These are phyloP conservation scores for Solanum infundibuliforme DNA, from an alignment of 257 asterid genomes.

Conservation along the genomic window DNA sequence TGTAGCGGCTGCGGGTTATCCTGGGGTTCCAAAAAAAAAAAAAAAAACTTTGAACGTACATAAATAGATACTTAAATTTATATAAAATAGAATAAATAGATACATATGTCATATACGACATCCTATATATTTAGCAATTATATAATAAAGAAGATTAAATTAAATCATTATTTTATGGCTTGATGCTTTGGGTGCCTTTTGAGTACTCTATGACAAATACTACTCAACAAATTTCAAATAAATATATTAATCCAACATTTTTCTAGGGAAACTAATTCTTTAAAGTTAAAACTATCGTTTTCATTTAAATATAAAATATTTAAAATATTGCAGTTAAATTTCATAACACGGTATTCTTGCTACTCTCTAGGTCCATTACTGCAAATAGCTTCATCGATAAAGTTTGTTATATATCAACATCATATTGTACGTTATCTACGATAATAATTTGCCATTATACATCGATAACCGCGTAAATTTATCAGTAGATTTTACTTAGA, in stretches of 20 bases:
- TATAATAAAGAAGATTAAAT: neutral
- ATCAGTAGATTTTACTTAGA: neutral
- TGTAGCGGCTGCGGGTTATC: too few species aligned
- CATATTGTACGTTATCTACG: neutral
- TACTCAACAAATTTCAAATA: neutral
- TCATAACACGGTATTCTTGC: neutral
- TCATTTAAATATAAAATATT: neutral
- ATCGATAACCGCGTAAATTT: neutral
- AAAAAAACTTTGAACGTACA: too few species aligned
- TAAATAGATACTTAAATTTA: too few species aligned
- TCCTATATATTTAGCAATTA: too few species aligned
- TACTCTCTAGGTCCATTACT: neutral
- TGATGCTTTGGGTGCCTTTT: neutral
- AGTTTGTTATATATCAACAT: neutral
- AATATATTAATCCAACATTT: neutral
- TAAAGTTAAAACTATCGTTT: neutral
- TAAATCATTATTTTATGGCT: neutral
- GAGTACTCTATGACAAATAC: neutral
- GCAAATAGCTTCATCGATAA: neutral
- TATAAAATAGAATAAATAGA: too few species aligned
- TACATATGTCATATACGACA: accelerated
- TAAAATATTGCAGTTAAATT: neutral
- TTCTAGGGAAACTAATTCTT: neutral
- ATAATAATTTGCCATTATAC: neutral
- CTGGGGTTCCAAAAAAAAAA: too few species aligned